Base-by-base conservation (phyloP, 495 filamentous ascomycete genomes). In the Lepidopterella palustris region DNA sequence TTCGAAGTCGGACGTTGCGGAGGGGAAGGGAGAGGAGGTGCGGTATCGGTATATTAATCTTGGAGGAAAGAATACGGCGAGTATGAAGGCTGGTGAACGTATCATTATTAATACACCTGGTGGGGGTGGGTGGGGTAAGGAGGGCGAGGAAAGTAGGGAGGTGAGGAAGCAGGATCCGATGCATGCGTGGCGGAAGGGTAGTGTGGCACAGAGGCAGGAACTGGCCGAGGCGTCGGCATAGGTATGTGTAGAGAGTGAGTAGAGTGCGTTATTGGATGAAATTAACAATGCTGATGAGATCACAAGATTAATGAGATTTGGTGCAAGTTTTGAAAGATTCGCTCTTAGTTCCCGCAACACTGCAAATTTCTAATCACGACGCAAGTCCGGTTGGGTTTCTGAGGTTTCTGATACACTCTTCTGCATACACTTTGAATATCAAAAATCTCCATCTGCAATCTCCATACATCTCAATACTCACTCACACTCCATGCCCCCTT, bases 31-130 rank as follows among this genome's bases (percentile, higher is more conserved):
- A 5, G 72, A 70, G 20, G 68, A 69, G 40, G 78, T 82, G 59
- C 85, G 87, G 64, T 83, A 87, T 66, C 76, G 88, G 42, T 76
- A 74, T 27, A 88, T 97, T 62, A 96, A 92, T 68, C 71, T 97
- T 47, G 93, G 92, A 0, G 91, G 85, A 8, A 98, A 98, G 80
- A 97, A 97, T 70, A 96, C 89, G 15, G 91, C 92, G 24, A 78
- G 81, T 9, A 95, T 97, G 84, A 78, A 85, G 64, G 77, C 83
- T 0, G 92, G 93, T 23, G 93, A 98, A 71, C 80, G 91, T 8
- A 90, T 98, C 62, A 86, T 97, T 57, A 79, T 87, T 24, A 74
- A 72, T 51, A 89, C 87, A 13, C 87, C 87, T 3, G 87, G 87
- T 35, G 87, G 87, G 20, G 87, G 87, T 40, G 87, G 84, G 0